A percentile compares a stretch with the other conserved stretches of the same genome.
These are phyloP conservation scores for Microthlaspi erraticum DNA, from an alignment of 345 rosid genomes.

Conservation along the genomic window DNA sequence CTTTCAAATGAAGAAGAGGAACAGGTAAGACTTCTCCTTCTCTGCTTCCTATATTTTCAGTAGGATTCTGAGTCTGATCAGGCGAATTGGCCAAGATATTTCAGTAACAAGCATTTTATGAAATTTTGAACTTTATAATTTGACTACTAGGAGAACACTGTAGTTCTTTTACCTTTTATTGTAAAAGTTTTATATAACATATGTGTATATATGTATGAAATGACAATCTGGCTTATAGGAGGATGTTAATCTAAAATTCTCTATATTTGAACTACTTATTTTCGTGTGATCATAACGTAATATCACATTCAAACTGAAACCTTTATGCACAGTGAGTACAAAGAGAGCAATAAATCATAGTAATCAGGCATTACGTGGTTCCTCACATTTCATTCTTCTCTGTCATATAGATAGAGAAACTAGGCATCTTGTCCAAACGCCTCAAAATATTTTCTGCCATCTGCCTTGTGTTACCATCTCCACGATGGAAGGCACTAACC, in stretches of 20 bases:
- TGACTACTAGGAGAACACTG: neutral
- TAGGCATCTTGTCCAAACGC: constrained; percentile 79
- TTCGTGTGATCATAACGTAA: constrained; percentile 15
- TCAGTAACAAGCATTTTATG: neutral
- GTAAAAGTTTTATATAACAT: too few relatives aligned
- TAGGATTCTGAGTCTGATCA: too few relatives aligned
- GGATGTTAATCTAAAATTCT: constrained; percentile 4
- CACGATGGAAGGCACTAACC: constrained; percentile 79
- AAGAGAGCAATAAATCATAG: constrained; percentile 33
- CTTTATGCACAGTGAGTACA: constrained; percentile 22
- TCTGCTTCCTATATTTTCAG: constrained; percentile 25
- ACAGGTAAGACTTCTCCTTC: constrained; percentile 20
- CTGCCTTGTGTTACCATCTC: constrained; percentile 72
- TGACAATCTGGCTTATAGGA: constrained; percentile 17
- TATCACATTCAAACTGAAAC: constrained; percentile 39
- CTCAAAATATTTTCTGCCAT: constrained; percentile 82
- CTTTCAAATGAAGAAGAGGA: constrained; percentile 39
- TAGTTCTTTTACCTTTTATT: too few relatives aligned
- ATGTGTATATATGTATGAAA: constrained; percentile 9
- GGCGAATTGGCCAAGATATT: too few relatives aligned
- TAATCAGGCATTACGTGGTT: constrained; percentile 6
- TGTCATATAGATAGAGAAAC: constrained; percentile 49
- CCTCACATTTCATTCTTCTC: constrained; percentile 43
- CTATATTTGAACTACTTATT: constrained; percentile 1
- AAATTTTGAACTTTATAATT: neutral